Evolutionary conservation across 768 basidiomycete species (phyloP).

Genomic region (Kwoniella europaea): DNA sequence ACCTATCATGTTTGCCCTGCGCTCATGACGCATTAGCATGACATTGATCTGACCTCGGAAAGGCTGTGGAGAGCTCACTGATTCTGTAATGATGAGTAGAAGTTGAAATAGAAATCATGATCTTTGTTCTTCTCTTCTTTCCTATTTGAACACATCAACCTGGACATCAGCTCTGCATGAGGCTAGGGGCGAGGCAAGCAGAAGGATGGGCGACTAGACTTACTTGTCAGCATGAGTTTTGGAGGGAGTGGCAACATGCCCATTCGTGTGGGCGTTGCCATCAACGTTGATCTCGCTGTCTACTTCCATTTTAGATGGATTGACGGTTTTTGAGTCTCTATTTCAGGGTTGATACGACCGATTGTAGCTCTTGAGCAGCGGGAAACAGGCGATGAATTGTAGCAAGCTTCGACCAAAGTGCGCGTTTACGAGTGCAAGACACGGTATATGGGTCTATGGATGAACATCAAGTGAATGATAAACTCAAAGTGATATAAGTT

Average conservation of each 20-base stretch:
- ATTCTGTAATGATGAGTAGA: conserved; percentile 53
- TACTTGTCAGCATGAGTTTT: neutral
- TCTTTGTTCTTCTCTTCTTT: conserved; percentile 37
- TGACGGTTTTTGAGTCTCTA: neutral
- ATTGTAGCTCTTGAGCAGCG: too few species aligned
- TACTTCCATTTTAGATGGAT: neutral
- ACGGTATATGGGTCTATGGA: too few species aligned
- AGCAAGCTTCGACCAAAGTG: too few species aligned
- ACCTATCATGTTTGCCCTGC: conserved; percentile 57
- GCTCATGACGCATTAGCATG: too few species aligned
- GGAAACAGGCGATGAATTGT: too few species aligned
- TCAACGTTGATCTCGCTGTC: neutral
- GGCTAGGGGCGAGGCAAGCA: neutral
- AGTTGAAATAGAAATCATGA: conserved; percentile 55
- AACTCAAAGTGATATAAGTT: neutral
- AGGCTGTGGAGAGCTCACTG: conserved; percentile 33
- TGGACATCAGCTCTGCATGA: neutral
- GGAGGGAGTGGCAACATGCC: neutral
- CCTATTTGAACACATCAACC: neutral
- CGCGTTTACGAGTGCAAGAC: too few species aligned
- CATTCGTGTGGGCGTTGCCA: neutral
- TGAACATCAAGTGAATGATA: neutral
- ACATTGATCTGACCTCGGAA: neutral
- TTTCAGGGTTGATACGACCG: too few species aligned
- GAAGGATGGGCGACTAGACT: neutral